Evolutionary conservation across 768 basidiomycete genomes (phyloP).

Genomic region (Agaricus blazei): DNA sequence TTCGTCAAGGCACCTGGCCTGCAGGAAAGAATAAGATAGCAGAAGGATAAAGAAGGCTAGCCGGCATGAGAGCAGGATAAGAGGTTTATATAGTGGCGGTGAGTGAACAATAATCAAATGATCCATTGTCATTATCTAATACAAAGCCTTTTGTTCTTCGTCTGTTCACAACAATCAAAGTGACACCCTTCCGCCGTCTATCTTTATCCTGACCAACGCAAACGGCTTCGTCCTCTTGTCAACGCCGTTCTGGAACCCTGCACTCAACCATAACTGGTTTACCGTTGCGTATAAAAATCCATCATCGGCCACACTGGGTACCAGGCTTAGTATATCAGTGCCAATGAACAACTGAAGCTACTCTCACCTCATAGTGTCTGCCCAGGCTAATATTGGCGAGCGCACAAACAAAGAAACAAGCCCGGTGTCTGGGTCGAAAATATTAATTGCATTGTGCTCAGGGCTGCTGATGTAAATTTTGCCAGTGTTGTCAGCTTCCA

Average conservation of each 20-base stretch:
- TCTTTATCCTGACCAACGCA: constrained; percentile 11
- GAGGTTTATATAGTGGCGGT: background rate
- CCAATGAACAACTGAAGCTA: background rate
- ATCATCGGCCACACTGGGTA: constrained; percentile 12
- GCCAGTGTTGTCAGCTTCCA: constrained; percentile 13
- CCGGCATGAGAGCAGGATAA: background rate
- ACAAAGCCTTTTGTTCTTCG: background rate
- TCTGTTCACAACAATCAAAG: background rate
- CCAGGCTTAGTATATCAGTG: background rate
- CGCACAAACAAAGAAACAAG: constrained; percentile 13
- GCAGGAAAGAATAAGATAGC: background rate
- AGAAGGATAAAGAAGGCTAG: background rate
- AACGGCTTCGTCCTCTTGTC: constrained; percentile 14
- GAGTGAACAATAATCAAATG: background rate
- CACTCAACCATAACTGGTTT: constrained; percentile 13
- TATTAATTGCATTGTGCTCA: constrained; percentile 15
- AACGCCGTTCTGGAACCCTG: constrained; percentile 13
- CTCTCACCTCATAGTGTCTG: constrained; percentile 12
- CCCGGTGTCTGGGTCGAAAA: constrained; percentile 12
- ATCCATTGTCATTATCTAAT: background rate
- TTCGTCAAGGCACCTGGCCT: constrained; percentile 23
- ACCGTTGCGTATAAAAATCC: constrained; percentile 13
- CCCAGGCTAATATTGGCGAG: constrained; percentile 14
- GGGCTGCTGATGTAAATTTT: constrained; percentile 14
- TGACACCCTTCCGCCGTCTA: constrained; percentile 4